A percentile compares a stretch with the other conserved stretches of the same genome.
These are phyloP conservation scores for Ceratobasidium sp. DNA, from an alignment of 1,284 basidiomycete species.

Conservation along the genomic window DNA sequence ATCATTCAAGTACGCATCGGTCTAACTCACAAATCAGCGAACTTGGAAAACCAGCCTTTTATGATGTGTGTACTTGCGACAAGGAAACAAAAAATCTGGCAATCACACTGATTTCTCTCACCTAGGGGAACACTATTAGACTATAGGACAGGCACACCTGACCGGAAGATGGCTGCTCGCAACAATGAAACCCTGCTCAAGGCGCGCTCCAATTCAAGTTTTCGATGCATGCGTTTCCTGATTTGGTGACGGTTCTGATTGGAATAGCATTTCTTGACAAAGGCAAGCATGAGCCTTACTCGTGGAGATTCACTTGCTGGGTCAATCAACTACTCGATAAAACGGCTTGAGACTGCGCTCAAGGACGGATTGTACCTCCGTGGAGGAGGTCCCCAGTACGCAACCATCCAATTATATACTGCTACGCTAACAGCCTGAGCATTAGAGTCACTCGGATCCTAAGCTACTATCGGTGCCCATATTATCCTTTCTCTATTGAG, in stretches of 20 bases:
- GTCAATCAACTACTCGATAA: slow-evolving; percentile 23
- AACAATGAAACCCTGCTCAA: slow-evolving; percentile 23
- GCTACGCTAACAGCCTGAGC: background rate
- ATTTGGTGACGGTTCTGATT: background rate
- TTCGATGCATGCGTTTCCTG: too few species aligned
- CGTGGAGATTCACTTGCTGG: slow-evolving; percentile 34
- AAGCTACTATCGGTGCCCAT: slow-evolving; percentile 39
- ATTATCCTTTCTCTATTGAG: slow-evolving; percentile 42
- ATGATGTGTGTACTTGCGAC: slow-evolving; percentile 16
- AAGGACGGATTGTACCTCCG: slow-evolving; percentile 4
- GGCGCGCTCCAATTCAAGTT: background rate
- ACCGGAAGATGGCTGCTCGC: background rate
- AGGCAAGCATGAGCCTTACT: slow-evolving; percentile 25
- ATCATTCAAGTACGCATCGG: slow-evolving; percentile 23
- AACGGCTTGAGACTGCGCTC: slow-evolving; percentile 17
- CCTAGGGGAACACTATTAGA: slow-evolving; percentile 33
- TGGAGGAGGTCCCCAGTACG: slow-evolving; percentile 18
- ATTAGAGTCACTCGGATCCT: slow-evolving; percentile 37
- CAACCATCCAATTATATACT: background rate
- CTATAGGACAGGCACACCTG: slow-evolving; percentile 11
- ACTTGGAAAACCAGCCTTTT: background rate
- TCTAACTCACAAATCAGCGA: background rate
- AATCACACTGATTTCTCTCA: too few species aligned
- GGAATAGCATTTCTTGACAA: slow-evolving; percentile 21
- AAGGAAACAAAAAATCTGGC: background rate